phyloP scores from a whole-genome alignment of 1,139 yeast species.

The Zygoascus hellenicus region DNA sequence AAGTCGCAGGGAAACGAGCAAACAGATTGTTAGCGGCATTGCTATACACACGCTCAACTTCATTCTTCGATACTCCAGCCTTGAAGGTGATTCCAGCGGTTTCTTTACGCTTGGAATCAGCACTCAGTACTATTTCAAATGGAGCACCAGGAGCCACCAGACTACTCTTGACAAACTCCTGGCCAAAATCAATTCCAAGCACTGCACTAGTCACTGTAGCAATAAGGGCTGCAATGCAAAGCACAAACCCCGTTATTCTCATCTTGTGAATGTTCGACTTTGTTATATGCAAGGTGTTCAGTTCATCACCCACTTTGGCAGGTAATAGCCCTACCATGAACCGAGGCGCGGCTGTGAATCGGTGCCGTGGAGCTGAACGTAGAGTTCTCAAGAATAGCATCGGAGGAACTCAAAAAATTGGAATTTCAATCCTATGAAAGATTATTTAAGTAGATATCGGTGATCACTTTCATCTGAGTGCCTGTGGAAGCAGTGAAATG shows the following conservation, averaged over 20 bases:
- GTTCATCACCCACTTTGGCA: too few species aligned
- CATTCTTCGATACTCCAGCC: slow-evolving; percentile 17
- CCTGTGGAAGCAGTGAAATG: too few species aligned
- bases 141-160: slow-evolving; percentile 88
- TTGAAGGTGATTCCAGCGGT: slow-evolving; percentile 70
- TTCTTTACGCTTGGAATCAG: slow-evolving; percentile 90
- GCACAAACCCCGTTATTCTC: neutral
- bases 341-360: too few species aligned
- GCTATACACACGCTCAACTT: slow-evolving; percentile 70
- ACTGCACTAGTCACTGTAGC: slow-evolving; percentile 43
- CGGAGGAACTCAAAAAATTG: too few species aligned
- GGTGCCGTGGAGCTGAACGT: too few species aligned
- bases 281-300: too few species aligned
- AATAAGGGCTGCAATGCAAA: neutral
- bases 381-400: too few species aligned
- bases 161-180: slow-evolving; percentile 81
- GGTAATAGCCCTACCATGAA: too few species aligned
- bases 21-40: slow-evolving; percentile 65
- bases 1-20: slow-evolving; percentile 67
- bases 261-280: neutral
- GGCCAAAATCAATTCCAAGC: slow-evolving; percentile 85
- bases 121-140: slow-evolving; percentile 79
- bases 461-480: too few species aligned
- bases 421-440: too few species aligned
- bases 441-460: too few species aligned